Evolutionary conservation across 2,329 filamentous ascomycete species (phyloP), one percentile per base, ranked within the genome.

Genomic region (Xylariaceae sp.): DNA sequence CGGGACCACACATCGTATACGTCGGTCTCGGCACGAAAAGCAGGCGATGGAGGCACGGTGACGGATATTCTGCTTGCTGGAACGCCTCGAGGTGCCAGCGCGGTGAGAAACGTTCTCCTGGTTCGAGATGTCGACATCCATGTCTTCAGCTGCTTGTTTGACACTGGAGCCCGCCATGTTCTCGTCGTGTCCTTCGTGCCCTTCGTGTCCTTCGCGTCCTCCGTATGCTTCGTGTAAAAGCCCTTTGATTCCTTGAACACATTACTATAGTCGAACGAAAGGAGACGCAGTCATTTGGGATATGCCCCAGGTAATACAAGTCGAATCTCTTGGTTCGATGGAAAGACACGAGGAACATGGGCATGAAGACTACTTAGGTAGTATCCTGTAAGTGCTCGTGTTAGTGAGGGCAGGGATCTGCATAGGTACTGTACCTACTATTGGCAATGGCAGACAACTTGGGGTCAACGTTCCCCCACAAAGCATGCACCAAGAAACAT

Each of bases 1-100:
- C 4, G 44, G 44, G 30, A 49, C 47, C 15, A 49, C 44, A 39
- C 47, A 49, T 24, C 47, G 44, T 40, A 49, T 49, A 11, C 47
- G 47, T 13, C 47, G 44, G 21, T 49, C 47, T 37, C 47, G 41
- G 43, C 47, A 49, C 13, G 47, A 49, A 29, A 40, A 44, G 30
- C 47, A 49, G 14, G 47, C 47, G 14, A 49, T 36, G 17, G 47
- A 49, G 24, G 47, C 47, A 14, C 47, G 44, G 26, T 45, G 47
- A 27, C 47, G 44, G 33, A 47, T 26, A 6, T 47, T 34, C 17
- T 43, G 44, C 32, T 47, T 44, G 29, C 35, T 49, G 29, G 36
- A 34, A 29, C 44, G 47, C 21, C 34, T 41, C 13, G 34, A 18
- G 13, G 42, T 23, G 17, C 30, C 33, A 4, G 39, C 27, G 18